Percentiles rank a stretch among this genome's conserved stretches.
Evolutionary conservation across 2,329 filamentous ascomycete species (phyloP).

Genomic region (Sclerotinia nivalis): DNA sequence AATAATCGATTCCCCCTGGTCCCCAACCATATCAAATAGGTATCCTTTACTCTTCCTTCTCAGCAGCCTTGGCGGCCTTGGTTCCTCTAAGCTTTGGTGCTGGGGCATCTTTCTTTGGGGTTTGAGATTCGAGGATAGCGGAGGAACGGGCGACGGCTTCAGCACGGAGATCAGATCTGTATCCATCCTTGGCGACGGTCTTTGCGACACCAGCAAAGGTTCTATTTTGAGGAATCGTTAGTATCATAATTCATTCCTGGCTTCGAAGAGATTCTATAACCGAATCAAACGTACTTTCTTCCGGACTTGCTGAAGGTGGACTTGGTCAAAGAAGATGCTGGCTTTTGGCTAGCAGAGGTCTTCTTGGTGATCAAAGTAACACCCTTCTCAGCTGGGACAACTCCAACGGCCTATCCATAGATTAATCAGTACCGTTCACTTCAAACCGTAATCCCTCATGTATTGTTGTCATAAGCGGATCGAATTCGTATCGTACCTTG

Average conservation of each 20-base stretch:
- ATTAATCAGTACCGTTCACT: conserved; percentile 28
- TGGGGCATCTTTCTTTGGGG: conserved; percentile 71
- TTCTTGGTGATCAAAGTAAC: conserved; percentile 86
- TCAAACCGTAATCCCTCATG: conserved; percentile 15
- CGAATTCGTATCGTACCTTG: conserved; percentile 64
- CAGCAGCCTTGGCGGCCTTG: conserved; percentile 73
- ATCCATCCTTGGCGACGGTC: conserved; percentile 78
- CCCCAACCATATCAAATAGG: conserved; percentile 32
- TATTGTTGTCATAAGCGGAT: not conserved
- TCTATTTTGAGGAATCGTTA: conserved; percentile 49
- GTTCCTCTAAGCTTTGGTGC: conserved; percentile 75
- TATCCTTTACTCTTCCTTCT: conserved; percentile 46
- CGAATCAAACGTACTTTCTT: conserved; percentile 67
- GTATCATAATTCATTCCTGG: not conserved
- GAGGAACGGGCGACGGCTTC: conserved; percentile 83
- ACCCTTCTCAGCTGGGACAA: conserved; percentile 73
- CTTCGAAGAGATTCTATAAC: not conserved
- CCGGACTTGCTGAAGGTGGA: conserved; percentile 72
- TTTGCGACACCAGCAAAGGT: conserved; percentile 87
- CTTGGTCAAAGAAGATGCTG: conserved; percentile 64
- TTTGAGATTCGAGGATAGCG: conserved; percentile 79
- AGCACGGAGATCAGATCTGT: conserved; percentile 77
- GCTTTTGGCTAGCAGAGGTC: conserved; percentile 68
- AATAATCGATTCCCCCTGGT: conserved; percentile 24
- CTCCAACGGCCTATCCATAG: conserved; percentile 67